phyloP scores from a whole-genome alignment of 2,329 filamentous ascomycete genomes.

The Rhynchosporium agropyri region DNA sequence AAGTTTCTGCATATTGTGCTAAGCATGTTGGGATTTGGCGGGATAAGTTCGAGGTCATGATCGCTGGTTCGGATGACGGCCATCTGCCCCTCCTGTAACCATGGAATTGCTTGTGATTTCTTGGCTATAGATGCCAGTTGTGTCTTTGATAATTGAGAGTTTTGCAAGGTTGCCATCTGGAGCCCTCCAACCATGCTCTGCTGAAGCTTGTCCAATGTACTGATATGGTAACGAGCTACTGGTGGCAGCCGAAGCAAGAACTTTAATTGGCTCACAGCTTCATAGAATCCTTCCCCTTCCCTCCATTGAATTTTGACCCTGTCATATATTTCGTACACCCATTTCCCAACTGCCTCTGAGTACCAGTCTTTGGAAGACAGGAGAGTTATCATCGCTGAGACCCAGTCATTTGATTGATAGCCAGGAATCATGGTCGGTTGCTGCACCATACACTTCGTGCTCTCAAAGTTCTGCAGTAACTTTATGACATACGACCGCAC shows the following conservation, averaged over 20 bases:
- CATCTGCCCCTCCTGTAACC: conserved; percentile 1
- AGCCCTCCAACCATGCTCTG: not conserved
- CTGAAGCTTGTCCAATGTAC: not conserved
- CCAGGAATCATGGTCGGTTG: conserved; percentile 4
- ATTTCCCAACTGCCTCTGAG: not conserved
- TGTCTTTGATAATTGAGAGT: not conserved
- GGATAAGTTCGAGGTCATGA: conserved; percentile 15
- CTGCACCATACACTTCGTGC: not conserved
- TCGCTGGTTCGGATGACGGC: conserved; percentile 13
- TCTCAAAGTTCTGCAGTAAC: not conserved
- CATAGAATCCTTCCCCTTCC: not conserved
- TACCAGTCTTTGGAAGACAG: conserved; percentile 8
- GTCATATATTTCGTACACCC: not conserved
- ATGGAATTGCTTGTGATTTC: conserved; percentile 4
- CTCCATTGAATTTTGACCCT: not conserved
- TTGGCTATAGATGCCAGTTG: not conserved
- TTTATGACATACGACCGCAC: not conserved
- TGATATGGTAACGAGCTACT: not conserved
- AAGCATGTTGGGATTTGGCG: conserved; percentile 18
- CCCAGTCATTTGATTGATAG: conserved; percentile 3
- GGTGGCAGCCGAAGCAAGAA: conserved; percentile 9
- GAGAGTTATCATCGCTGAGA: not conserved
- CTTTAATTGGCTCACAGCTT: not conserved
- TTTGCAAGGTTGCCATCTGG: not conserved
- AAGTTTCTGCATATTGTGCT: conserved; percentile 29